Base-by-base conservation (phyloP, 2,329 filamentous ascomycete genomes). In the Myriosclerotinia curreyana region DNA sequence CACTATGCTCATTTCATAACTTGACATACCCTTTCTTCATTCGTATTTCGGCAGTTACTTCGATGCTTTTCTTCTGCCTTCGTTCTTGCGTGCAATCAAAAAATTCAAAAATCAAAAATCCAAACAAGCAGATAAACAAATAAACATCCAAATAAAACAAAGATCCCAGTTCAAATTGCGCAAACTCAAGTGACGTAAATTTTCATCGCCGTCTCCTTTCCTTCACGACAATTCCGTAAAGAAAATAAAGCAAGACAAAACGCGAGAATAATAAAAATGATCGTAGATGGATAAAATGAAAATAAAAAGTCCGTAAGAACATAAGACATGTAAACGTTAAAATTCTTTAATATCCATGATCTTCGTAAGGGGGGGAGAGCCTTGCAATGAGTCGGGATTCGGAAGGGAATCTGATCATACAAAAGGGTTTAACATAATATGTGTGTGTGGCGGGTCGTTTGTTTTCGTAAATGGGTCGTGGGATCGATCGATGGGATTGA, bases 271-370 rank as follows among this genome's bases (percentile, higher is more conserved):
- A 31, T 5, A 31, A n/a, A 51, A 38, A 36, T 11, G 15, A 40
- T 25, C 1, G 17, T 0, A 8, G 17, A 15, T n/a, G 3, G 36
- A 22, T 53, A 42, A 22, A 34, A 31, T 51, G 63, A 61, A 67
- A 66, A 62, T 55, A 59, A 69, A 69, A 64, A 25, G 22, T 46
- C 49, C 60, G 66, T 69, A 67, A 65, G 38, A 64, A 64, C 63
- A 52, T 68, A 66, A 70, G 66, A 69, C 62, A 49, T 64, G 36
- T 34, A 58, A 58, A 58, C 54, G 54, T 58, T 34, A 58, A 53
- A 51, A n/a, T 44, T 38, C 48, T 58, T 31, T 31, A 31, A 42
- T 56, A 48, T 69, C 70, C 70, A 70, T 72, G 68, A 72, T 71
- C 67, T 52, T 71, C 71, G 60, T 72, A 66, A 61, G 61, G 56